phyloP scores from a whole-genome alignment of 352 stramenopile species.

The Saprolegnia parasitica region DNA sequence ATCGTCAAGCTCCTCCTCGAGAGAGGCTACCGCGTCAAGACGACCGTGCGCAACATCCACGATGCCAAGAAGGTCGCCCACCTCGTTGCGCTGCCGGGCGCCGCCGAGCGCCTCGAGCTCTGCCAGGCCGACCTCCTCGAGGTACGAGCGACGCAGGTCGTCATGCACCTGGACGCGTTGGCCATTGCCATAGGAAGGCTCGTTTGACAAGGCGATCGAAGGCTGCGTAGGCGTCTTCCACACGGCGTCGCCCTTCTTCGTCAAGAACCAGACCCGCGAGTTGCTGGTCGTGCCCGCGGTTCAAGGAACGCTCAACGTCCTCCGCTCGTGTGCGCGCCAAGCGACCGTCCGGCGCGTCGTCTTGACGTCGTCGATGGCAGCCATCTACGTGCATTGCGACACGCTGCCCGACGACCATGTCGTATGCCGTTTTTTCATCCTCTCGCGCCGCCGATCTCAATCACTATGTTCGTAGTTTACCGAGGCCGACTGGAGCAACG shows the following conservation, averaged over 20 bases:
- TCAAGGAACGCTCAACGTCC: conserved; percentile 29
- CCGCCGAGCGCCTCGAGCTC: conserved; percentile 31
- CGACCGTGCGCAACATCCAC: conserved; percentile 24
- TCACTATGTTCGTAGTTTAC: conserved; percentile 9
- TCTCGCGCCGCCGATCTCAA: neutral
- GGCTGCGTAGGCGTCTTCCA: conserved; percentile 31
- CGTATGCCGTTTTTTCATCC: neutral
- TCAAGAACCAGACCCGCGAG: conserved; percentile 27
- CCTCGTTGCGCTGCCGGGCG: conserved; percentile 23
- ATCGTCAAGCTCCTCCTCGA: conserved; percentile 29
- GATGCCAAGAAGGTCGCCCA: conserved; percentile 28
- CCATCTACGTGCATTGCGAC: conserved; percentile 28
- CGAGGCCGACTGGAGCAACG: conserved; percentile 28
- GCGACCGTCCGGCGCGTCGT: conserved; percentile 33
- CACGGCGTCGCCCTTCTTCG: conserved; percentile 33
- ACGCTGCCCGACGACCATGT: conserved; percentile 23
- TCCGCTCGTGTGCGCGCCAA: conserved; percentile 24
- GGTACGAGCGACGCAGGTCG: neutral
- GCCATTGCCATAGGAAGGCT: conserved; percentile 21
- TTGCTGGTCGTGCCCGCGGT: conserved; percentile 30
- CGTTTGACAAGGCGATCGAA: conserved; percentile 34
- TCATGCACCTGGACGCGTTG: neutral
- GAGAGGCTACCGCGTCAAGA: conserved; percentile 27
- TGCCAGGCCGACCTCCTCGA: conserved; percentile 35
- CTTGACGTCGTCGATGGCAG: conserved; percentile 32